Percentiles rank a stretch among this genome's conserved stretches.
These are phyloP conservation scores for Misopates orontium DNA, from an alignment of 257 asterid species.

Conservation along the genomic window DNA sequence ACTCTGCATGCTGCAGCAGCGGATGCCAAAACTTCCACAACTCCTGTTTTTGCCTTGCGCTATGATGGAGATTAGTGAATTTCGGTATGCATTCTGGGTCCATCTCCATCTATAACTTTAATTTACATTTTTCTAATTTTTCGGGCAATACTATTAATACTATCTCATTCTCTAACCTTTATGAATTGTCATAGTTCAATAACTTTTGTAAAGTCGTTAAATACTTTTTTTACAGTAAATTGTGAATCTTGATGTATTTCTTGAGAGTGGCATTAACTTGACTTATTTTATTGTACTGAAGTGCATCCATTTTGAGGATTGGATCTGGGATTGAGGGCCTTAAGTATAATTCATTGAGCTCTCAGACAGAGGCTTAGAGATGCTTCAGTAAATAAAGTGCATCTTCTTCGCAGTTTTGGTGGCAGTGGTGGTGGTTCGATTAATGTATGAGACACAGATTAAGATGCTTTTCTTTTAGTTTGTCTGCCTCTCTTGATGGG, in stretches of 20 bases:
- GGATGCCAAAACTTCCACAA: slow-evolving; percentile 34
- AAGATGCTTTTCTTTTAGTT: background rate
- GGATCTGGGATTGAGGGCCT: slow-evolving; percentile 23
- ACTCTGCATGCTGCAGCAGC: slow-evolving; percentile 29
- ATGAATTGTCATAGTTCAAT: background rate
- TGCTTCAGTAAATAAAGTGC: slow-evolving; percentile 6
- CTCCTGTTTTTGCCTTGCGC: slow-evolving; percentile 35
- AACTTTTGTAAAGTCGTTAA: slow-evolving; percentile 3
- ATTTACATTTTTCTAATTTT: background rate
- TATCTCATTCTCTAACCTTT: background rate
- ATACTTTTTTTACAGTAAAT: background rate
- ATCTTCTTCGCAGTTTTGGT: slow-evolving; percentile 3
- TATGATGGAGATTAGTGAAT: slow-evolving; percentile 39
- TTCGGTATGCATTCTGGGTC: slow-evolving; percentile 25
- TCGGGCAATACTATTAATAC: background rate
- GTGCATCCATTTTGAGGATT: background rate
- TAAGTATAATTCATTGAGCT: slow-evolving; percentile 19
- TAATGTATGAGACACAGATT: slow-evolving; percentile 6
- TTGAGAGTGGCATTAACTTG: slow-evolving; percentile 5
- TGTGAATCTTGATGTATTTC: slow-evolving; percentile 1
- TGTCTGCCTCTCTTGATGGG: background rate
- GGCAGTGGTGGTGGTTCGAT: slow-evolving; percentile 20
- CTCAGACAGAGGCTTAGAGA: slow-evolving; percentile 19
- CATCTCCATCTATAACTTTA: slow-evolving; percentile 13
- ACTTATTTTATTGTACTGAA: slow-evolving; percentile 4